Conservation (phyloP, 768 basidiomycete species). For the Rubroboletus satanas region DNA sequence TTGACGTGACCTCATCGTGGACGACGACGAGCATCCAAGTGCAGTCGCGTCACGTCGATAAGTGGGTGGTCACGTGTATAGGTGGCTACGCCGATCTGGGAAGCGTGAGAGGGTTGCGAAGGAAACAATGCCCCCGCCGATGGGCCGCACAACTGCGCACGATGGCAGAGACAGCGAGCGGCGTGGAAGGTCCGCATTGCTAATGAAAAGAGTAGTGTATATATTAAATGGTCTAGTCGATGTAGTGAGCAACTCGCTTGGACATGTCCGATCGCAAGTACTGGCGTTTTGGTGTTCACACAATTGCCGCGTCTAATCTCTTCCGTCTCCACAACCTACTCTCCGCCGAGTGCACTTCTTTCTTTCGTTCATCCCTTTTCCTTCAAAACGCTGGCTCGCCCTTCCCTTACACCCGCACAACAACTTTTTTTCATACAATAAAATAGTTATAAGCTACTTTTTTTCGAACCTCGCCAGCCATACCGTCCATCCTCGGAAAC, state of each 20-base stretch:
- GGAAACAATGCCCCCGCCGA: conserved; percentile 1
- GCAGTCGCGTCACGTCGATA: conserved; percentile 8
- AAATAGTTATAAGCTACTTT: conserved; percentile 11
- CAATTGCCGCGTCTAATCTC: conserved; percentile 14
- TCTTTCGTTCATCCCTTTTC: conserved; percentile 11
- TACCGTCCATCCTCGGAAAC: conserved; percentile 61
- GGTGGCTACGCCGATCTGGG: neutral
- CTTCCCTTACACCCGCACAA: conserved; percentile 2
- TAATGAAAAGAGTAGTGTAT: conserved; percentile 1
- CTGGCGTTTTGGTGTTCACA: conserved; percentile 3
- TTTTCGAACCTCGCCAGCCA: conserved; percentile 41
- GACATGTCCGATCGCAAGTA: neutral
- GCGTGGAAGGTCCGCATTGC: conserved; percentile 1
- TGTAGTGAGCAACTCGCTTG: neutral
- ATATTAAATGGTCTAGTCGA: neutral
- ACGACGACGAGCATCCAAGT: neutral
- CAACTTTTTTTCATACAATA: conserved; percentile 9
- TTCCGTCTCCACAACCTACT: conserved; percentile 17
- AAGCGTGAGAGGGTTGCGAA: conserved; percentile 11
- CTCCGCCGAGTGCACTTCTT: conserved; percentile 4
- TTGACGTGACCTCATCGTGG: conserved; percentile 18
- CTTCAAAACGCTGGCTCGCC: conserved; percentile 25
- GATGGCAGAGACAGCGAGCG: conserved; percentile 10
- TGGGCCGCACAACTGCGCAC: conserved; percentile 7
- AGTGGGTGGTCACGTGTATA: conserved; percentile 11